phyloP scores from a whole-genome alignment of 176 grass and related monocot genomes.

The Oryza meyeriana region DNA sequence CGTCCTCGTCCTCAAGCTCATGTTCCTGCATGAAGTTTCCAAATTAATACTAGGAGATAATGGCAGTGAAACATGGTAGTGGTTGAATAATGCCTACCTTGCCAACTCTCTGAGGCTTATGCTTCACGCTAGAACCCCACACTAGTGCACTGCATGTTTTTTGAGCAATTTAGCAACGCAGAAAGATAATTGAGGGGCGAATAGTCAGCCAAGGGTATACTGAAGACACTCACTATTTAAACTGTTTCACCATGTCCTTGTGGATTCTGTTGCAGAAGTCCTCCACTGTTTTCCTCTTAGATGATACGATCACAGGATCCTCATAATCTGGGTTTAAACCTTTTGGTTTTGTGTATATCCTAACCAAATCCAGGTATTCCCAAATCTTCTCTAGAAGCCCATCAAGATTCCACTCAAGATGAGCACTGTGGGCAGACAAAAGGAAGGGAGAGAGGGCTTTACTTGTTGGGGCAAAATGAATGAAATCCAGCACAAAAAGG shows the following conservation, averaged over 20 bases:
- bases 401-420: slow-evolving; percentile 94
- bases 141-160: slow-evolving; percentile 68
- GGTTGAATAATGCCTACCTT: slow-evolving; percentile 49
- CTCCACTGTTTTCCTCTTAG: slow-evolving; percentile 80
- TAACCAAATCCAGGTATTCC: slow-evolving; percentile 93
- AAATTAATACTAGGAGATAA: neutral
- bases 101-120: slow-evolving; percentile 97
- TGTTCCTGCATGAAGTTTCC: slow-evolving; percentile 51
- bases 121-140: slow-evolving; percentile 96
- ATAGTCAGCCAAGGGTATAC: neutral
- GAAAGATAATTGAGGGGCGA: neutral
- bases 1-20: slow-evolving; percentile 97
- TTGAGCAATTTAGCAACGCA: neutral
- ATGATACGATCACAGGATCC: slow-evolving; percentile 87
- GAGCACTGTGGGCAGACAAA: slow-evolving; percentile 48
- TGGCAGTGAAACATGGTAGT: neutral
- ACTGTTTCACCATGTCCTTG: slow-evolving; percentile 95
- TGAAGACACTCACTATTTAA: slow-evolving; percentile 73
- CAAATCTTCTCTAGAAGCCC: slow-evolving; percentile 84
- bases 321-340: slow-evolving; percentile 95
- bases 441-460: neutral
- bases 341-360: slow-evolving; percentile 95
- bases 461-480: neutral
- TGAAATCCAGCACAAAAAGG: slow-evolving; percentile 1
- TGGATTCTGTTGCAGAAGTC: slow-evolving; percentile 93